Evolutionary conservation across 441 rosid genomes (phyloP).

Genomic region (Cnidoscolus chayamansa): DNA sequence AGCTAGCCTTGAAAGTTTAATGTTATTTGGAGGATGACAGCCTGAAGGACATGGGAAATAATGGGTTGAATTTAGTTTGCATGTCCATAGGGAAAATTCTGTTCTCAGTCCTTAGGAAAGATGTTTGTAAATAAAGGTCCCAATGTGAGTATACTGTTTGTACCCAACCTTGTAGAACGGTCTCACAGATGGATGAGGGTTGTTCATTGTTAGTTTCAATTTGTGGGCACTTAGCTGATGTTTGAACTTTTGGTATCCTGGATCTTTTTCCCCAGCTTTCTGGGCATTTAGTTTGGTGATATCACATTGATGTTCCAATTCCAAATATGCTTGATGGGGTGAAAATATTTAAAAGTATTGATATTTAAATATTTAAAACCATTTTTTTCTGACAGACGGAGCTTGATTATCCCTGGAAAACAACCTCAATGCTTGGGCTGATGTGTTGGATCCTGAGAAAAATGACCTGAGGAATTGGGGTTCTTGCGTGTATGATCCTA

Average conservation of each 20-base stretch:
- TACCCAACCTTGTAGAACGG: constrained; percentile 12
- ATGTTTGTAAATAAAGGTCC: constrained; percentile 40
- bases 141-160: constrained; percentile 18
- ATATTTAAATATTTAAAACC: too few species aligned
- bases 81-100: constrained; percentile 13
- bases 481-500: too few species aligned
- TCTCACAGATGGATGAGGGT: constrained; percentile 17
- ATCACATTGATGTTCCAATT: constrained; percentile 5
- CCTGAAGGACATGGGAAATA: constrained; percentile 14
- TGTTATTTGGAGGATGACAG: constrained; percentile 15
- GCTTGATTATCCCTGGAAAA: too few species aligned
- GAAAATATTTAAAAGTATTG: too few species aligned
- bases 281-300: not conserved
- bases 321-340: not conserved
- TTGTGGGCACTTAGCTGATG: not conserved
- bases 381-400: too few species aligned
- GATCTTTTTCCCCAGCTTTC: constrained; percentile 8
- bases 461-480: too few species aligned
- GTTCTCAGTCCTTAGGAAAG: constrained; percentile 16
- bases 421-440: too few species aligned
- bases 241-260: constrained; percentile 12
- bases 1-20: constrained; percentile 65
- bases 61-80: constrained; percentile 19
- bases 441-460: too few species aligned
- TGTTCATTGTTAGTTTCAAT: constrained; percentile 1